A percentile compares a stretch with the other conserved stretches of the same genome.
Evolutionary conservation across 768 basidiomycete genomes (phyloP).

Genomic region (Boletus speciosus): DNA sequence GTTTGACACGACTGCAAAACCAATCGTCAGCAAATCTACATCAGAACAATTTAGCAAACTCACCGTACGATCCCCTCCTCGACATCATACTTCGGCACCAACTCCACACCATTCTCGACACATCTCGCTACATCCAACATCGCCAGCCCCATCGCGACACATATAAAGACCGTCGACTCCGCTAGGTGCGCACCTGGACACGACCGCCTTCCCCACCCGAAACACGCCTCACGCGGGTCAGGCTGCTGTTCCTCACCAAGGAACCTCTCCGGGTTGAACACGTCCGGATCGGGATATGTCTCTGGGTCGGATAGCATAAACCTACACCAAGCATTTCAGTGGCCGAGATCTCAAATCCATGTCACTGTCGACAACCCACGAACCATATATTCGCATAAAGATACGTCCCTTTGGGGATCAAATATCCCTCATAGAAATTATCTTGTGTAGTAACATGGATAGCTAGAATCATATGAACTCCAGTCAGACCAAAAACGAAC

Average conservation of each 20-base stretch:
- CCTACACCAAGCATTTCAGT: neutral
- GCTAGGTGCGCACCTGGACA: constrained; percentile 7
- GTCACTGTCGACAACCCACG: neutral
- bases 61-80: neutral
- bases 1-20: constrained; percentile 2
- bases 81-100: neutral
- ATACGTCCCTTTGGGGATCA: constrained; percentile 18
- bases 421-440: constrained; percentile 14
- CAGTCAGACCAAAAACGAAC: neutral
- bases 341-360: neutral
- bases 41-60: neutral
- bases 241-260: constrained; percentile 1
- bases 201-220: constrained; percentile 11
- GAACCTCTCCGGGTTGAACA: constrained; percentile 14
- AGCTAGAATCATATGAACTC: neutral
- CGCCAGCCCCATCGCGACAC: neutral
- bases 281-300: constrained; percentile 1
- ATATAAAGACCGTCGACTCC: constrained; percentile 6
- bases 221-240: constrained; percentile 8
- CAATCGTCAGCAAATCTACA: neutral
- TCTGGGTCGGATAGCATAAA: neutral
- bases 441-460: constrained; percentile 14
- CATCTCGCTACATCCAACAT: constrained; percentile 6
- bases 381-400: constrained; percentile 9
- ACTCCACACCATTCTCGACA: constrained; percentile 1